These are phyloP conservation scores for Phytophthora citrophthora DNA, from an alignment of 352 stramenopile genomes.

Conservation along the genomic window DNA sequence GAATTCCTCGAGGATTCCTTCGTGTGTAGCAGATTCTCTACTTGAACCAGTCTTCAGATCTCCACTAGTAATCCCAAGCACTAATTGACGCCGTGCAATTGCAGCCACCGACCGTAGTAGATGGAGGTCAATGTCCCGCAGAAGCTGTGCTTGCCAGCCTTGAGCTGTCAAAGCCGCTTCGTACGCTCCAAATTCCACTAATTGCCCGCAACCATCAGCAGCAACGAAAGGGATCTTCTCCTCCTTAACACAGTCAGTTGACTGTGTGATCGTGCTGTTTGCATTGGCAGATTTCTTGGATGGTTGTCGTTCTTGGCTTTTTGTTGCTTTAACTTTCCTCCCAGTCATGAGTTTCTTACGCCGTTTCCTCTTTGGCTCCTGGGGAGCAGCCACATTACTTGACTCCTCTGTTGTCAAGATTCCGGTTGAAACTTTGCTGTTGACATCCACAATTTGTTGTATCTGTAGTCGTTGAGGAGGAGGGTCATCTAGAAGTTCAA, in stretches of 20 bases:
- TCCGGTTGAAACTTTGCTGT: neutral
- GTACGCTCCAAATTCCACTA: conserved; percentile 24
- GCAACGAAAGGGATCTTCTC: conserved; percentile 20
- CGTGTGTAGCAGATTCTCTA: neutral
- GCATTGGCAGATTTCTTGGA: neutral
- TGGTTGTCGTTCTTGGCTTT: conserved; percentile 6
- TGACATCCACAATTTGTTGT: too few relatives aligned
- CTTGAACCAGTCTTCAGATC: neutral
- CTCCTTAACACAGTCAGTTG: neutral
- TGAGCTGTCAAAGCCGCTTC: conserved; percentile 23
- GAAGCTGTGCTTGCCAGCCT: conserved; percentile 27
- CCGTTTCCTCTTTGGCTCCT: conserved; percentile 19
- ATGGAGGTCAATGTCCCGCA: conserved; percentile 34
- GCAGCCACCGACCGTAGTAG: conserved; percentile 25
- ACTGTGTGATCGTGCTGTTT: neutral
- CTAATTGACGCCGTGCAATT: conserved; percentile 16
- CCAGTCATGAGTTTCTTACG: conserved; percentile 21
- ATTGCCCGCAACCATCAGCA: conserved; percentile 13
- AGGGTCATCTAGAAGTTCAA: conserved; percentile 6
- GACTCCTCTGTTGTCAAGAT: neutral
- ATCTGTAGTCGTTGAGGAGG: neutral
- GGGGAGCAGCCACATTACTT: neutral
- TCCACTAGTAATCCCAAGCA: conserved; percentile 2
- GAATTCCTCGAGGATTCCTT: conserved; percentile 9
- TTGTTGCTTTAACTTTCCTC: conserved; percentile 7